Base-by-base conservation (phyloP, 2,329 filamentous ascomycete genomes). In the Nemania sp. region DNA sequence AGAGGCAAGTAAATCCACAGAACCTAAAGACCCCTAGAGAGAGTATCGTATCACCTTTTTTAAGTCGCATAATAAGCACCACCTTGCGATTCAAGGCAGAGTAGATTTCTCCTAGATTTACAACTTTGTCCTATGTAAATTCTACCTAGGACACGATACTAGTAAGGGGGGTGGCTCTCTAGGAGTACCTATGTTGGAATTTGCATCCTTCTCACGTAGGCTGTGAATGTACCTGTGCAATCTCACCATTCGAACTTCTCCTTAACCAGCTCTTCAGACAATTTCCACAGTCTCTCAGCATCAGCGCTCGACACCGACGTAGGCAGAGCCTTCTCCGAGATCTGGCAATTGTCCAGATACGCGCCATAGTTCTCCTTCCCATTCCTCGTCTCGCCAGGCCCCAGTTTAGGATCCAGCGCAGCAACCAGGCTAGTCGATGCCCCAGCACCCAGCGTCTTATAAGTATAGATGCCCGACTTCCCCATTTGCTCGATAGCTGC, bases 251-350 rank as follows among this genome's bases (percentile, higher is more conserved):
- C 45, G 64, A 80, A 80, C 60, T 75, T 75, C 73, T 80, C 72
- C 60, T 74, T 73, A 27, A 80, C 79, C 70, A 81, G 43, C 52
- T 76, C 73, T 70, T 80, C 77, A 0, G 79, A 79, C 15, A 78
- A 5, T 54, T 75, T 73, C 80, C 80, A 82, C 47, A 82, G 71
- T 71, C 67, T 80, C 68, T 79, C 78, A 3, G 79, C 79, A 41
- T 74, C 75, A 5, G 72, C 66, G 41, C 72, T 77, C 22, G 77
- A 78, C 8, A 75, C 69, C 2, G 74, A 65, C 41, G 61, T 47
- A 0, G 76, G 73, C 4, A 49, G 52, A 8, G 73, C 73, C 51
- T 64, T 59, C 2, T 76, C 72, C 22, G 69, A 75, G 55, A 80
- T 77, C 67, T 81, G 80, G 58, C 78, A 81, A 64, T 80, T 75